Evolutionary conservation across 1,139 yeast genomes (phyloP).

Genomic region (Pichia sp.): DNA sequence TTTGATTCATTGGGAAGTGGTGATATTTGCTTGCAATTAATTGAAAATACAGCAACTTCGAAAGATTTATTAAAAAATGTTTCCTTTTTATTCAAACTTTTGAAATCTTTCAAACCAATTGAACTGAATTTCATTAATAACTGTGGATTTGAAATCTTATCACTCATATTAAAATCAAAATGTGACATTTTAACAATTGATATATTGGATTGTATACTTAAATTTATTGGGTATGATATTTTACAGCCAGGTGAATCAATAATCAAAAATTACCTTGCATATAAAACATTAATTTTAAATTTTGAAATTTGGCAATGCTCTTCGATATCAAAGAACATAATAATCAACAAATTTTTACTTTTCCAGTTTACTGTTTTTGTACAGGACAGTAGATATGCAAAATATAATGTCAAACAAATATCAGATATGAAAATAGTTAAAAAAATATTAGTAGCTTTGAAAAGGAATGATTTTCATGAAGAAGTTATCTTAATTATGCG

Average conservation of each 20-base stretch:
- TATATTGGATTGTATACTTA: constrained; percentile 36
- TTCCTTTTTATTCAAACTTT: constrained; percentile 30
- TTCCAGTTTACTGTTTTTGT: constrained; percentile 52
- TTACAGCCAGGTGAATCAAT: constrained; percentile 37
- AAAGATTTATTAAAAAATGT: constrained; percentile 25
- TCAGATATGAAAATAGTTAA: constrained; percentile 48
- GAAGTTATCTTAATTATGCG: constrained; percentile 32
- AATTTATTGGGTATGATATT: constrained; percentile 41
- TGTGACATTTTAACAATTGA: constrained; percentile 29
- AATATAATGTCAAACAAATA: constrained; percentile 46
- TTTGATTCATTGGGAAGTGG: constrained; percentile 37
- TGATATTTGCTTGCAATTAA: constrained; percentile 28
- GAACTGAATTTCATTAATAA: constrained; percentile 34
- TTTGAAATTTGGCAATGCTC: constrained; percentile 43
- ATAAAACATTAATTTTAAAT: constrained; percentile 40
- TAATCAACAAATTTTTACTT: constrained; percentile 43
- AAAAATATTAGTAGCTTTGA: constrained; percentile 47
- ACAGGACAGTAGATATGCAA: constrained; percentile 42
- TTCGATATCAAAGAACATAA: constrained; percentile 20
- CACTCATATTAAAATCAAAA: constrained; percentile 34
- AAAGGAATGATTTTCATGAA: constrained; percentile 34
- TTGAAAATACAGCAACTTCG: constrained; percentile 30
- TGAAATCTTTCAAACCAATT: constrained; percentile 25
- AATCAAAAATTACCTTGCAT: constrained; percentile 40
- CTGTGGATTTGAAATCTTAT: constrained; percentile 38